These are phyloP conservation scores for Pulveroboletus sp. DNA, from an alignment of 768 basidiomycete species.

Conservation along the genomic window DNA sequence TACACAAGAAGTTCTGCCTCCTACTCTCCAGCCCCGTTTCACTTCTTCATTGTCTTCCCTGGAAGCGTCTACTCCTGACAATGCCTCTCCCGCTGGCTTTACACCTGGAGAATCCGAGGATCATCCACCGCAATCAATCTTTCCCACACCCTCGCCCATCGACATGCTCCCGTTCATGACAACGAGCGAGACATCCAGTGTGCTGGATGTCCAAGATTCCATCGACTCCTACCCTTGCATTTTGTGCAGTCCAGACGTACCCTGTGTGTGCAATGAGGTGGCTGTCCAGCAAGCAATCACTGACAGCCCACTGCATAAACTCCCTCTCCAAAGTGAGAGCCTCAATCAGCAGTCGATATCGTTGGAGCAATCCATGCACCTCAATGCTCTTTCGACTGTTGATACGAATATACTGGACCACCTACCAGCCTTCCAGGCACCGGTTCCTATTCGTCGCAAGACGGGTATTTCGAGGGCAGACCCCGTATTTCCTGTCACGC, in stretches of 20 bases:
- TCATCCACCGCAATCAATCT: constrained; percentile 25
- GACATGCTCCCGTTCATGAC: constrained; percentile 37
- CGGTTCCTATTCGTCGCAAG: constrained; percentile 74
- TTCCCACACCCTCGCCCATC: constrained; percentile 30
- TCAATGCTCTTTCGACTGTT: constrained; percentile 26
- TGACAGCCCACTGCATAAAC: constrained; percentile 9
- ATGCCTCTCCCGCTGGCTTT: constrained; percentile 23
- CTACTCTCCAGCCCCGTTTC: constrained; percentile 22
- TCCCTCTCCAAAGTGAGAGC: constrained; percentile 12
- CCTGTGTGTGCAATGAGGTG: constrained; percentile 77
- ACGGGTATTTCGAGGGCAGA: constrained; percentile 36
- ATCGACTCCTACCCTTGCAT: constrained; percentile 50
- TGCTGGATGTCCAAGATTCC: constrained; percentile 33
- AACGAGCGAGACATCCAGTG: constrained; percentile 25
- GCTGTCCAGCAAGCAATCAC: constrained; percentile 44
- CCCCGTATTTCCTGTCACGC: constrained; percentile 53
- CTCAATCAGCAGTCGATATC: constrained; percentile 11
- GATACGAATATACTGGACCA: constrained; percentile 66
- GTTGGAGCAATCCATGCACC: constrained; percentile 26
- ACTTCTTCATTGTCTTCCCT: constrained; percentile 43
- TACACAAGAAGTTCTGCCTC: constrained; percentile 14
- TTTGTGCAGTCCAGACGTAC: constrained; percentile 64
- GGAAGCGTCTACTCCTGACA: constrained; percentile 51
- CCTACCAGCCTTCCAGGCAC: constrained; percentile 74
- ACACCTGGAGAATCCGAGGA: constrained; percentile 30